Evolutionary conservation across 2,329 filamentous ascomycete species (phyloP).

Genomic region (Aspergillus glaucus): DNA sequence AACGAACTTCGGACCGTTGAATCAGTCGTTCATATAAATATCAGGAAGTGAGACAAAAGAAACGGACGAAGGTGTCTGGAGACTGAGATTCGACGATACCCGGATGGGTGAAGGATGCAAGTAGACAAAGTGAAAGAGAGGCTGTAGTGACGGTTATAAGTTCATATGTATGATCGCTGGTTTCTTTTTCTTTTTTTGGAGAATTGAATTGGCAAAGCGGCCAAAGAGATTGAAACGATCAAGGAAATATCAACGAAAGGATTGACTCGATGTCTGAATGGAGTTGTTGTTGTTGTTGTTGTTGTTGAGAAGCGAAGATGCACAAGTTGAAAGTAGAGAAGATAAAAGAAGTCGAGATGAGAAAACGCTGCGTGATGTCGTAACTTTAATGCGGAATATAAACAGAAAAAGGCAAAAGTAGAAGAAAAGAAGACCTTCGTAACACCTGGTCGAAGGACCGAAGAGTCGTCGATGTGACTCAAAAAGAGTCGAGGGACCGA

Average conservation of each 20-base stretch:
- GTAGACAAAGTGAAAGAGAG: not conserved
- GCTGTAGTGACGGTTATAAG: not conserved
- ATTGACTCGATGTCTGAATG: not conserved
- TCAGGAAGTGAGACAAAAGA: not conserved
- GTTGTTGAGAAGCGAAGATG: not conserved
- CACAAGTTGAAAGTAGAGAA: not conserved
- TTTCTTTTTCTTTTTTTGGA: not conserved
- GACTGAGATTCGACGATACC: not conserved
- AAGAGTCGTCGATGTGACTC: not conserved
- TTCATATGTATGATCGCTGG: not conserved
- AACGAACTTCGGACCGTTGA: constrained; percentile 14
- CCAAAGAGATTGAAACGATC: not conserved
- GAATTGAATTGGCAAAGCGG: not conserved
- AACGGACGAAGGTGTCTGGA: not conserved
- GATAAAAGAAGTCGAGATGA: not conserved
- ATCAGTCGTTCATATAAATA: constrained; percentile 9
- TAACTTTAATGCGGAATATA: not conserved
- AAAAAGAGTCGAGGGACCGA: not conserved
- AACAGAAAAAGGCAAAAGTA: not conserved
- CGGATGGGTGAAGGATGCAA: not conserved
- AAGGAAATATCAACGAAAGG: not conserved
- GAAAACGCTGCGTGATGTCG: not conserved
- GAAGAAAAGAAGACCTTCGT: not conserved
- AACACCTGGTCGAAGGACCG: not conserved
- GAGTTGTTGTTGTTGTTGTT: not conserved